These are phyloP conservation scores for Cadophora gregata DNA, from an alignment of 2,329 filamentous ascomycete genomes.

Conservation along the genomic window DNA sequence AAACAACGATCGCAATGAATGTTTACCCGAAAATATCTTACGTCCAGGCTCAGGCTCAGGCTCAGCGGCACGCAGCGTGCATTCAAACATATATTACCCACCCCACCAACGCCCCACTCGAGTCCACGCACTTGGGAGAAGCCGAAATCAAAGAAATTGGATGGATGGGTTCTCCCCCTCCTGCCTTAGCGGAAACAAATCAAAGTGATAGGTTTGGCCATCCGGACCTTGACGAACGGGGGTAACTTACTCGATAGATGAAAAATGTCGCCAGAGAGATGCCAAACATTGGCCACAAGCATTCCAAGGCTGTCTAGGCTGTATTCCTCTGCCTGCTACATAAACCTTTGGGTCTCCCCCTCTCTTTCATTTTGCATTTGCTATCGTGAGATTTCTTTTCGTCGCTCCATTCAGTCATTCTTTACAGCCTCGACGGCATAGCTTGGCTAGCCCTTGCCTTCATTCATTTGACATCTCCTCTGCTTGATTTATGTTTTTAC, in stretches of 20 bases:
- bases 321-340: slow-evolving; percentile 8
- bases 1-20: slow-evolving; percentile 13
- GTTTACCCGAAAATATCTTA: background rate
- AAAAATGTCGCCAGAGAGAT: slow-evolving; percentile 20
- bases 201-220: slow-evolving; percentile 8
- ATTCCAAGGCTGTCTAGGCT: background rate
- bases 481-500: slow-evolving; percentile 1
- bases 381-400: slow-evolving; percentile 20
- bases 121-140: slow-evolving; percentile 11
- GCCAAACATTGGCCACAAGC: background rate
- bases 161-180: background rate
- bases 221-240: background rate
- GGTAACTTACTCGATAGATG: slow-evolving; percentile 19
- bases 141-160: slow-evolving; percentile 13
- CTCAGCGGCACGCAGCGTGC: background rate
- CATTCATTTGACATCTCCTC: background rate
- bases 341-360: slow-evolving; percentile 12
- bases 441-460: slow-evolving; percentile 25
- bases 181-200: slow-evolving; percentile 2
- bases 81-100: background rate
- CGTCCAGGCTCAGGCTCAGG: too few relatives aligned
- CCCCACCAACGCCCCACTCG: background rate
- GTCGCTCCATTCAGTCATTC: slow-evolving; percentile 18
- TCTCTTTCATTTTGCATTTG: background rate
- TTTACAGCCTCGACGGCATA: slow-evolving; percentile 25